Base-by-base conservation (phyloP, 1,284 basidiomycete genomes). In the Vanrija pseudolonga region DNA sequence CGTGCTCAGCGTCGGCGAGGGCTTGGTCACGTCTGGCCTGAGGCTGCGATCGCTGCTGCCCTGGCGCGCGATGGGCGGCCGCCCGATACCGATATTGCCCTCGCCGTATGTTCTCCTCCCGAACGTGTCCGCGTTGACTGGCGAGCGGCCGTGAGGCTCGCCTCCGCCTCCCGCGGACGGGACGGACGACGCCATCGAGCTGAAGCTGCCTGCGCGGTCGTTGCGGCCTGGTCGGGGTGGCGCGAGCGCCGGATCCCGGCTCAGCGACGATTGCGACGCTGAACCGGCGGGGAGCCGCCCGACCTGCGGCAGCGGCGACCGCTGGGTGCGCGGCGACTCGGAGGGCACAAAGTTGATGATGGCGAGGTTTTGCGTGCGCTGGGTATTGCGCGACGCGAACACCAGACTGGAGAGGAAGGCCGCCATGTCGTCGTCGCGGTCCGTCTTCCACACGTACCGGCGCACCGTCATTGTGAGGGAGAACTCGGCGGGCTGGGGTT, bases 371-470 rank as follows among this genome's bases (percentile, higher is more conserved):
- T 71, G 61, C 1, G 77, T 76, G 6, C 67, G 24, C 80, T 82
- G 61, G 83, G 80, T 80, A 43, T 82, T 81, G 73, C 87, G 26
- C 26, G 26, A 92, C n/a, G 90, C 80, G 53, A 84, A 80, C 55
- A 90, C 78, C 37, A 87, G 63, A 0, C 85, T 80, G 39, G 82
- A 80, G 44, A 95, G 73, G 71, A 96, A 96, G 14, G 77, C 76
- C 6, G 41, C 40, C 32, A 52, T 78, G 68, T 69, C 93, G 90
- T 60, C 94, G 89, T 15, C 72, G 71, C 36, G 82, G 68, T 93
- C 91, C 0, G 90, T 89, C 66, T 86, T 82, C 90, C 91, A 96
- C 66, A 80, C 82, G 77, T 96, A 96, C 18, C 88, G 85, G 71
- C 91, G 59, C 14, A 67, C 84, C 15, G 87, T 85, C 58, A 96